Evolutionary conservation across 1,284 basidiomycete genomes (phyloP).

Genomic region (Ceratobasidium theobromae): DNA sequence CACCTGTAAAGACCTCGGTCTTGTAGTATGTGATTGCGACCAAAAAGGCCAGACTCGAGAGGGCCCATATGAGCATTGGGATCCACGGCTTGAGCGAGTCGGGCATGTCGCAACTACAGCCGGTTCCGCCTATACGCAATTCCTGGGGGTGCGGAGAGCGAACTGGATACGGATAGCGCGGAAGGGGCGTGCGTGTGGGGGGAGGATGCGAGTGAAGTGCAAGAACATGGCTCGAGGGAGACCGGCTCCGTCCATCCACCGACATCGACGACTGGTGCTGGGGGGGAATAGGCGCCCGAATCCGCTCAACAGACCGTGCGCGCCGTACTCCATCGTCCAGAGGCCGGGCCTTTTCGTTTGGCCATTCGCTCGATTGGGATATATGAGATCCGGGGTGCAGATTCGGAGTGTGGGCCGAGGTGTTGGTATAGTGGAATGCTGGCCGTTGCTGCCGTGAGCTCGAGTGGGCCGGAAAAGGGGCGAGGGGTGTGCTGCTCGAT

Average conservation of each 20-base stretch:
- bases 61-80: constrained; percentile 65
- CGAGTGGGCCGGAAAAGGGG: constrained; percentile 11
- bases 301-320: constrained; percentile 19
- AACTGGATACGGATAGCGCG: constrained; percentile 21
- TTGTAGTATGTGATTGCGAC: constrained; percentile 72
- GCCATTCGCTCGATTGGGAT: constrained; percentile 17
- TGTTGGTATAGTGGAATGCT: constrained; percentile 21
- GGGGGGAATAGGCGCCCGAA: neutral
- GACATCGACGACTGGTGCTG: neutral
- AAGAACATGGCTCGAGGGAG: constrained; percentile 7
- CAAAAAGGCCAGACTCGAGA: constrained; percentile 46
- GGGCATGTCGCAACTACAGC: constrained; percentile 44
- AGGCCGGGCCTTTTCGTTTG: constrained; percentile 27
- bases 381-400: constrained; percentile 12
- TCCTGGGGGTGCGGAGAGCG: constrained; percentile 26
- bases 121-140: constrained; percentile 2
- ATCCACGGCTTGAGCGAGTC: constrained; percentile 66
- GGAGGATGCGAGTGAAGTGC: constrained; percentile 32
- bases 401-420: constrained; percentile 13
- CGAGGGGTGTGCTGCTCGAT: constrained; percentile 3
- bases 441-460: constrained; percentile 26
- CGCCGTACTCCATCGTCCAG: constrained; percentile 19
- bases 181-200: constrained; percentile 19
- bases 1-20: constrained; percentile 68
- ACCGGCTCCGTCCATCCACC: constrained; percentile 22